These are phyloP conservation scores for Sugiyamaella smithiae DNA, from an alignment of 805 yeast genomes.

Conservation along the genomic window DNA sequence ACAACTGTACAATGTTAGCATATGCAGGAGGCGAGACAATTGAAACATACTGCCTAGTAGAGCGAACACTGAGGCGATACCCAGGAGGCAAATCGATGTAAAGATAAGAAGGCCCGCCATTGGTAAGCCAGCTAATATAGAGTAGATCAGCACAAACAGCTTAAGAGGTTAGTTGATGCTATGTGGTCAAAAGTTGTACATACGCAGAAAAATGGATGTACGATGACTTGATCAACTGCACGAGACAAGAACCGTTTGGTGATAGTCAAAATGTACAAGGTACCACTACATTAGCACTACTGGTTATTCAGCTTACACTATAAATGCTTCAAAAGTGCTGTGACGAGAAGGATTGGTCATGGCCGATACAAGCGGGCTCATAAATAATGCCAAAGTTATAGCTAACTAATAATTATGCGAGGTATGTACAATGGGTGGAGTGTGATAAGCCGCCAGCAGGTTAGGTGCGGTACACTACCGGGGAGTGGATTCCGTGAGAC, in stretches of 20 bases:
- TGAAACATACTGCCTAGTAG: conserved; percentile 3
- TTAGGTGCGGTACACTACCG: too few species aligned
- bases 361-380: too few species aligned
- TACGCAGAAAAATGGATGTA: not conserved
- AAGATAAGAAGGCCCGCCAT: conserved; percentile 5
- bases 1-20: not conserved
- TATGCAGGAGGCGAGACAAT: too few species aligned
- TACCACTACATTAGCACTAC: not conserved
- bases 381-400: too few species aligned
- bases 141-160: not conserved
- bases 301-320: conserved; percentile 6
- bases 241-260: not conserved
- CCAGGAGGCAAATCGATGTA: conserved; percentile 2
- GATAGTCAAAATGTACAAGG: not conserved
- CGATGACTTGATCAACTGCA: not conserved
- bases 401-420: too few species aligned
- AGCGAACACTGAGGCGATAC: not conserved
- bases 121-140: not conserved
- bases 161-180: not conserved
- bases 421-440: too few species aligned
- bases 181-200: too few species aligned
- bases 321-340: not conserved
- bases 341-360: not conserved
- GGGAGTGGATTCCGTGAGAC: too few species aligned
- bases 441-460: too few species aligned